These are phyloP conservation scores for Zasmidium angulare DNA, from an alignment of 2,329 filamentous ascomycete genomes.

Conservation along the genomic window DNA sequence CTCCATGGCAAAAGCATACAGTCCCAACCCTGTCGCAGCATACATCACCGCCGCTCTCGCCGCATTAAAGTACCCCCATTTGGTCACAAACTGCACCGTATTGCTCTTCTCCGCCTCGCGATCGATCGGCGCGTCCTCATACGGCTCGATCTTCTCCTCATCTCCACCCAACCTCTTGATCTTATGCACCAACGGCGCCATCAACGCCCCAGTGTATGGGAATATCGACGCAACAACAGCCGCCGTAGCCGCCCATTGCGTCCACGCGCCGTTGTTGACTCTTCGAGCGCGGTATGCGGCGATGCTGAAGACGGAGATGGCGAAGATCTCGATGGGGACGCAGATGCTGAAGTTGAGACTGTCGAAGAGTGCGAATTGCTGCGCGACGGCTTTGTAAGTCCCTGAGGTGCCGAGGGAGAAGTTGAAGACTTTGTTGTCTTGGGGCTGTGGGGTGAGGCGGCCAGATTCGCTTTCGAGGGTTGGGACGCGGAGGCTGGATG, in stretches of 20 bases:
- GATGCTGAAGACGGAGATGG: slow-evolving; percentile 22
- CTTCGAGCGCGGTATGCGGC: slow-evolving; percentile 20
- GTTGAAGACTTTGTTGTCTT: slow-evolving; percentile 15
- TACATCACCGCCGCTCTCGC: slow-evolving; percentile 20
- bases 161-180: slow-evolving; percentile 27
- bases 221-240: slow-evolving; percentile 23
- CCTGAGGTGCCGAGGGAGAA: slow-evolving; percentile 17
- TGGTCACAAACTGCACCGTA: slow-evolving; percentile 28
- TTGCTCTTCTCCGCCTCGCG: slow-evolving; percentile 30
- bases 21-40: slow-evolving; percentile 20
- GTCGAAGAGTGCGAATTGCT: slow-evolving; percentile 28
- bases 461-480: slow-evolving; percentile 15
- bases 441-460: slow-evolving; percentile 20
- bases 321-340: slow-evolving; percentile 26
- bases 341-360: slow-evolving; percentile 22
- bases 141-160: slow-evolving; percentile 31
- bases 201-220: slow-evolving; percentile 24
- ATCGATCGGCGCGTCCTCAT: slow-evolving; percentile 32
- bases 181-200: slow-evolving; percentile 30
- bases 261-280: slow-evolving; percentile 13
- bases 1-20: slow-evolving; percentile 14
- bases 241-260: slow-evolving; percentile 25
- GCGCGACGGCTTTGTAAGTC: slow-evolving; percentile 30
- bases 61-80: slow-evolving; percentile 24
- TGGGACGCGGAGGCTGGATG: slow-evolving; percentile 17